Base-by-base conservation (phyloP, 2,329 filamentous ascomycete species). In the Aspergillus caelatus region DNA sequence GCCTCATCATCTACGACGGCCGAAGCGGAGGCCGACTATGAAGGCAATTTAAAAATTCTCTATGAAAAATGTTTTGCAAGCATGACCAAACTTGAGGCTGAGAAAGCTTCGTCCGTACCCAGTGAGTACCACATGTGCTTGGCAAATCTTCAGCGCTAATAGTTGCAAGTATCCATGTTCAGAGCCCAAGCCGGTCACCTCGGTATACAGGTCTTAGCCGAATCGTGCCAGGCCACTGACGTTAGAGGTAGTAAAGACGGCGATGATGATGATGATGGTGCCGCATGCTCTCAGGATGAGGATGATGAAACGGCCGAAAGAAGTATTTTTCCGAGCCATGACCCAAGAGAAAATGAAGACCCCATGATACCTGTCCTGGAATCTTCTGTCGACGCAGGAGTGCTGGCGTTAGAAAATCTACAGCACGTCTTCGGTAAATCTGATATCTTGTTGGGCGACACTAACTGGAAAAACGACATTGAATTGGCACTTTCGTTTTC, bases 301-400 rank as follows among this genome's bases (percentile, higher is more conserved):
- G 52, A 46, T 30, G 28, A 5, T 11, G 46, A 30, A n/a, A 50
- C 11, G 9, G 16, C 21, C 16, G 30, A 41, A 41, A 10, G 19
- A 39, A 21, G 14, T 8, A 16, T 2, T 6, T 28, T 19, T 0
- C 4, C 50, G 19, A 30, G n/a, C 2, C 43, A 46, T 26, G 9
- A 41, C 26, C 10, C 45, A 14, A 30, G 26, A 2, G n/a, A 50
- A 12, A 61, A 77, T 23, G 70, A 79, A 14, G 81, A 85, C 45
- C 72, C 80, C 3, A 76, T 77, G 3, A 70, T 85, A 0, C 9
- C 39, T 11, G 19, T 14, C 12, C 72, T 77, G 32, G 72, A 78
- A 19, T 80, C 16, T 6, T 45, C 56, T 3, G 62, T 64, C 19
- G 11, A 16, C 4, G 54, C 50, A 32, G 62, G 57, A 3, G 5